Evolutionary conservation across 345 rosid species (phyloP), one percentile per base, ranked within the genome.

Genomic region (Pistacia integerrima): DNA sequence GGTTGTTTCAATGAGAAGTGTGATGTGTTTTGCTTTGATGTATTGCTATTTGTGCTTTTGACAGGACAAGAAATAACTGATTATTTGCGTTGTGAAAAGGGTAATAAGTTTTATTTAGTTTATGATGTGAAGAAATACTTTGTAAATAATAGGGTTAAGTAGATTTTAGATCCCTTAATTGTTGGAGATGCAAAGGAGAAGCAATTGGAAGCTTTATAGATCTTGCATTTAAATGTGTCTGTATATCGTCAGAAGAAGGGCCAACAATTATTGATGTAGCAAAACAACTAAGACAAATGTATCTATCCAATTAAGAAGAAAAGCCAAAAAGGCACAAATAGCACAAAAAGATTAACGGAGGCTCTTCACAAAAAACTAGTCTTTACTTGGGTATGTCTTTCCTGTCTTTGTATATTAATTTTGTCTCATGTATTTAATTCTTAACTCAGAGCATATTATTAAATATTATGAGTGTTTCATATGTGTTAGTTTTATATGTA

Each of bases 1-100:
- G 18, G 4, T 13, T 18, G 75, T 30, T 30, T 30, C 69, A 72
- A 54, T 44, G 85, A 82, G 78, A 82, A 72, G 69, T n/a, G 0
- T 55, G 82, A 82, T 25, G 22, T 22, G 25, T 25, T 73, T 69
- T 78, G 59, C 17, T 56, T 56, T 56, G 59, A 25, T 16, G 20
- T 0, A 56, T 17, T 3, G n/a, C 59, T 56, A 56, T n/a, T 56
- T 56, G 59, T 56, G 16, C 20, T 56, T 56, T 14, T 56, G 59
- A 56, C 59, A 1, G 59, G 20, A 3, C 16, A 56, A 4, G 2
- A 7, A 18, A 7, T n/a, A 56, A 30, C 33, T 1, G 2, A 30
- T 30, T 56, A 9, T 54, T 4, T 1, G 4, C 1, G 14, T 30
- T 16, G 41, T 51, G 25, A 69, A 10, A 76, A 70, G 12, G n/a